A percentile compares a stretch with the other conserved stretches of the same genome.
These are phyloP conservation scores for Solanum ahanhuiri DNA, from an alignment of 257 asterid species.

Conservation along the genomic window DNA sequence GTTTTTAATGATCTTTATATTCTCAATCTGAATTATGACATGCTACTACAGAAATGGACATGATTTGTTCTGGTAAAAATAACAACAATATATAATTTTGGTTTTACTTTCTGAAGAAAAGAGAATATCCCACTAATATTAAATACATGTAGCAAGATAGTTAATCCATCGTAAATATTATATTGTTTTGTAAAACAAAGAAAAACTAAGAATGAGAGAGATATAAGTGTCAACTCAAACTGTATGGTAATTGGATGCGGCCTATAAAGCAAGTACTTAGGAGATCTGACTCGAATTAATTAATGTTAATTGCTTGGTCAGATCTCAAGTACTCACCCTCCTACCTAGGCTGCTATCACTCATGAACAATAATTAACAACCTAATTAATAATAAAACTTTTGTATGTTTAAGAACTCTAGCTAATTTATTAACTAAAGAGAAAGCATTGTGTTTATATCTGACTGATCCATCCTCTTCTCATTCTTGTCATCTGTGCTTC, in stretches of 20 bases:
- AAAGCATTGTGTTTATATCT: constrained; percentile 65
- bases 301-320: constrained; percentile 32
- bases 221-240: not conserved
- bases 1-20: not conserved
- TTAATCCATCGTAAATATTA: not conserved
- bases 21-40: not conserved
- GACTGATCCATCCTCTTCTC: constrained; percentile 29
- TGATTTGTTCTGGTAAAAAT: not conserved
- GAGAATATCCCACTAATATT: not conserved
- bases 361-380: not conserved
- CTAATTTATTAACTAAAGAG: constrained; percentile 35
- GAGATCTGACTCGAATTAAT: constrained; percentile 52
- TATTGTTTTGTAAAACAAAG: not conserved
- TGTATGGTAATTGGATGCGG: not conserved
- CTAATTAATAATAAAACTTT: not conserved
- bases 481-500: constrained; percentile 11
- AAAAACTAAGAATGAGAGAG: not conserved
- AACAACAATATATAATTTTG: not conserved
- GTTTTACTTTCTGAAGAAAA: not conserved
- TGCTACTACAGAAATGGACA: not conserved
- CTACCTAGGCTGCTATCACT: not conserved
- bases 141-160: not conserved
- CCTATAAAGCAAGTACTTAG: constrained; percentile 36
- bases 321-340: constrained; percentile 62
- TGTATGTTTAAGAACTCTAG: not conserved